A percentile compares a stretch with the other conserved stretches of the same genome.
Conservation (phyloP, 2,329 filamentous ascomycete species). For the Neospermospora avenae region DNA sequence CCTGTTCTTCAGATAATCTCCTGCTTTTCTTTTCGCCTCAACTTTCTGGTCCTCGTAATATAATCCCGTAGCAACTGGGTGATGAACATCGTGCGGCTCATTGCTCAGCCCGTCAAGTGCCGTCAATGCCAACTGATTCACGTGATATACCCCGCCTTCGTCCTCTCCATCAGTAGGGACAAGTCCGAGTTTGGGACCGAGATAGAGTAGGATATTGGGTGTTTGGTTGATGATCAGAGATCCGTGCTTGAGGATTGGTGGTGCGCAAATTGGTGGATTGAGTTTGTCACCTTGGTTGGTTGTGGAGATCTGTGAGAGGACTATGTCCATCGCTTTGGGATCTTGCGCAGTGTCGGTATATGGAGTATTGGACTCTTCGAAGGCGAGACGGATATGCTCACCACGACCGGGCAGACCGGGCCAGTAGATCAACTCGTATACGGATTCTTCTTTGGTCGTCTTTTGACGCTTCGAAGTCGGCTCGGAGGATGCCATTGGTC, state of each 20-base stretch:
- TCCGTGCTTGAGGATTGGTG: slow-evolving; percentile 58
- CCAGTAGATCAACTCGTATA: slow-evolving; percentile 27
- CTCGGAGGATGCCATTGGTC: slow-evolving; percentile 12
- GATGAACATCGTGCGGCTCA: slow-evolving; percentile 73
- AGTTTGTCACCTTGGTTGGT: slow-evolving; percentile 46
- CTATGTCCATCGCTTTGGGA: slow-evolving; percentile 48
- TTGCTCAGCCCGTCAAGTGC: slow-evolving; percentile 65
- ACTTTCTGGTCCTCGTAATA: slow-evolving; percentile 76
- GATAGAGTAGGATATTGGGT: slow-evolving; percentile 69
- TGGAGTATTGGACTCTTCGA: slow-evolving; percentile 63
- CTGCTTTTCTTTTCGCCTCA: slow-evolving; percentile 56
- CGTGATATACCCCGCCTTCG: slow-evolving; percentile 47
- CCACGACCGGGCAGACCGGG: slow-evolving; percentile 63
- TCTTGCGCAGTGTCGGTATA: slow-evolving; percentile 61
- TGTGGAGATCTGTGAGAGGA: slow-evolving; percentile 47
- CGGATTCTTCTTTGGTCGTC: slow-evolving; percentile 40
- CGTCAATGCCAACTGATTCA: slow-evolving; percentile 64
- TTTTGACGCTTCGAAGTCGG: slow-evolving; percentile 40
- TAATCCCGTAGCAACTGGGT: slow-evolving; percentile 56
- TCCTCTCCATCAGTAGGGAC: slow-evolving; percentile 32
- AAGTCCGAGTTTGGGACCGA: slow-evolving; percentile 42
- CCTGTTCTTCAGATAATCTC: slow-evolving; percentile 56
- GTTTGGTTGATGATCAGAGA: slow-evolving; percentile 65
- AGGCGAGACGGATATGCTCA: slow-evolving; percentile 68
- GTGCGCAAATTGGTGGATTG: slow-evolving; percentile 65